phyloP scores from a whole-genome alignment of 345 rosid genomes.

The Gossypium anomalum region DNA sequence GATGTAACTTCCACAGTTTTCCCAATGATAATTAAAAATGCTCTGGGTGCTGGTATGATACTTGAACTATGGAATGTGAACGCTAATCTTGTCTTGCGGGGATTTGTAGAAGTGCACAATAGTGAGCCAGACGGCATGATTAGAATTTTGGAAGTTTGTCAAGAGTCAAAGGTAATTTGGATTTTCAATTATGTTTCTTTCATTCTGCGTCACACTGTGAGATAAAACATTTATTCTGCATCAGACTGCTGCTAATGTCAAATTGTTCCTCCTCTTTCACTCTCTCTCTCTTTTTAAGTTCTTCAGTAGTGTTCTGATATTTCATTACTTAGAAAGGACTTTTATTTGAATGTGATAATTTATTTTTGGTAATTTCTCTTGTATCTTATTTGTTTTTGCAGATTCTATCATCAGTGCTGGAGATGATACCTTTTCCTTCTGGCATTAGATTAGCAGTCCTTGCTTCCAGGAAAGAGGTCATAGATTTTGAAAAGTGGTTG shows the following conservation, averaged over 20 bases:
- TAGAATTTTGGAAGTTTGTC: constrained; percentile 65
- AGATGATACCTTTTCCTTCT: constrained; percentile 61
- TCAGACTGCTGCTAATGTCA: neutral
- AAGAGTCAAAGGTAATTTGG: constrained; percentile 69
- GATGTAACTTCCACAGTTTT: constrained; percentile 65
- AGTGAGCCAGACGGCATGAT: constrained; percentile 50
- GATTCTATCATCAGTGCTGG: constrained; percentile 69
- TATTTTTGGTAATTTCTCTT: neutral
- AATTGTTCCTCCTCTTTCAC: too few relatives aligned
- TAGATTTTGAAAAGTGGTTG: constrained; percentile 90
- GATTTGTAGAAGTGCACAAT: constrained; percentile 53
- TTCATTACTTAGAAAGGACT: neutral
- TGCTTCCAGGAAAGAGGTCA: constrained; percentile 68
- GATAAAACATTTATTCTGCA: neutral
- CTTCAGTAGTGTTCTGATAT: too few relatives aligned
- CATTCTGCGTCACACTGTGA: neutral
- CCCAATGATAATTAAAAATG: constrained; percentile 54
- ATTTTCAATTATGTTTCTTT: constrained; percentile 7
- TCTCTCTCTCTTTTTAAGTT: neutral
- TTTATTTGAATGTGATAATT: neutral
- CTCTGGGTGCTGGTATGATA: constrained; percentile 47
- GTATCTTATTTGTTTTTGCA: constrained; percentile 30
- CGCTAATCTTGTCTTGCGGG: constrained; percentile 64
- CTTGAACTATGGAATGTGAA: constrained; percentile 76
- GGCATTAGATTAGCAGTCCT: constrained; percentile 77